Evolutionary conservation across 331 rosid species (phyloP).

Genomic region (Malus hybrid): DNA sequence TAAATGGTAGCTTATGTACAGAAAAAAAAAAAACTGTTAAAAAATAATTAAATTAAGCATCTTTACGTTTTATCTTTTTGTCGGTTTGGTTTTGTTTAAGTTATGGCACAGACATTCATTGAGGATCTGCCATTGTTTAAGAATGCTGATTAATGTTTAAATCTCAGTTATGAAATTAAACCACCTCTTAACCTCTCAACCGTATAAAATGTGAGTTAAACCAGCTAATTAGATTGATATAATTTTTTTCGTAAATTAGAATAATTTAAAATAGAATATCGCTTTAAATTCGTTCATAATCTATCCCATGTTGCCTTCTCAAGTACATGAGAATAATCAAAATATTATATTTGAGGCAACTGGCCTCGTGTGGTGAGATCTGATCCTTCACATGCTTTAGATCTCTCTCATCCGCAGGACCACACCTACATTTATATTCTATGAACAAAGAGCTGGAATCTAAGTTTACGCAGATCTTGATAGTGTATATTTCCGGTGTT

Average conservation of each 20-base stretch:
- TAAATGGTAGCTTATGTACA: neutral
- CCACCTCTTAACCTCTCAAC: neutral
- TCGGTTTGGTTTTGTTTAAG: neutral
- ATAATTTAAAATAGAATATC: too few relatives aligned
- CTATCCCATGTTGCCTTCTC: neutral
- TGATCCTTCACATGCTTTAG: conserved; percentile 26
- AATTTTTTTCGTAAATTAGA: too few relatives aligned
- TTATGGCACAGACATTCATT: neutral
- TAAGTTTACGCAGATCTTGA: too few relatives aligned
- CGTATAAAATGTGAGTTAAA: too few relatives aligned
- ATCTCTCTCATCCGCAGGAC: conserved; percentile 8
- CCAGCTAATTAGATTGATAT: too few relatives aligned
- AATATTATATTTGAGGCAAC: conserved; percentile 9
- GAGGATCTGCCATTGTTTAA: neutral
- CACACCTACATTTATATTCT: neutral
- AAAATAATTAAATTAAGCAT: neutral
- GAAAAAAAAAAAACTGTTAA: neutral
- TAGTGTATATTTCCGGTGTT: neutral
- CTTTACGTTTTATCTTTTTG: neutral
- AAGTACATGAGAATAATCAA: conserved; percentile 18
- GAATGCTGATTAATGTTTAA: conserved; percentile 5
- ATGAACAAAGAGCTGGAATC: too few relatives aligned
- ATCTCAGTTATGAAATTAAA: conserved; percentile 6
- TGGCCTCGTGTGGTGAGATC: conserved; percentile 9
- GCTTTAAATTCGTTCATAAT: neutral